These are phyloP conservation scores for Pleomassaria siparia DNA, from an alignment of 2,329 filamentous ascomycete genomes.

Conservation along the genomic window DNA sequence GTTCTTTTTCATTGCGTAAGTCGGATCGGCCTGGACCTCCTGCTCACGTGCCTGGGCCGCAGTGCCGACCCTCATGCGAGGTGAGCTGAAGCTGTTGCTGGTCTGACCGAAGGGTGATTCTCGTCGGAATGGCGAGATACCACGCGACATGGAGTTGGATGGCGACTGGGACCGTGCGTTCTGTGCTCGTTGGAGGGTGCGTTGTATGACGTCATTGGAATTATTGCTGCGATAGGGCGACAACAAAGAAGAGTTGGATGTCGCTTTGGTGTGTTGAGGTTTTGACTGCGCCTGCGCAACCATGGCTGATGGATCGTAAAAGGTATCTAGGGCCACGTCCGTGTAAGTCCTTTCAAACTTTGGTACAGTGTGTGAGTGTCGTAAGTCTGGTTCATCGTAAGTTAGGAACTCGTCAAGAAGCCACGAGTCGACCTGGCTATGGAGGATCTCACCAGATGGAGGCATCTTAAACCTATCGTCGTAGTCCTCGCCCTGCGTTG, in stretches of 20 bases:
- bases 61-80: conserved; percentile 50
- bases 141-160: conserved; percentile 56
- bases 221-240: conserved; percentile 53
- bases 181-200: conserved; percentile 78
- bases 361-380: conserved; percentile 53
- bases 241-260: conserved; percentile 52
- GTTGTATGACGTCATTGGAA: conserved; percentile 61
- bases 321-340: conserved; percentile 79
- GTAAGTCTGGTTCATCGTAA: conserved; percentile 57
- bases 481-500: conserved; percentile 54
- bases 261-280: conserved; percentile 44
- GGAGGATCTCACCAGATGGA: conserved; percentile 56
- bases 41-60: conserved; percentile 64
- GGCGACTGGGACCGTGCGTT: conserved; percentile 64
- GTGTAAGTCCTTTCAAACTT: conserved; percentile 86
- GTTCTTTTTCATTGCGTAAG: conserved; percentile 45
- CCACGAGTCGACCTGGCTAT: conserved; percentile 46
- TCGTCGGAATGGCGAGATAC: conserved; percentile 79
- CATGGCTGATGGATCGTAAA: conserved; percentile 74
- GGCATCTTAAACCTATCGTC: conserved; percentile 55
- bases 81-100: conserved; percentile 44
- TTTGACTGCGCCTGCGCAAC: conserved; percentile 43
- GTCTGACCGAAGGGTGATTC: conserved; percentile 56
- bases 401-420: conserved; percentile 68
- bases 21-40: conserved; percentile 62